Evolutionary conservation across 2,329 filamentous ascomycete genomes (phyloP), one percentile per base, ranked within the genome.

Genomic region (Colletotrichum sansevieriae): DNA sequence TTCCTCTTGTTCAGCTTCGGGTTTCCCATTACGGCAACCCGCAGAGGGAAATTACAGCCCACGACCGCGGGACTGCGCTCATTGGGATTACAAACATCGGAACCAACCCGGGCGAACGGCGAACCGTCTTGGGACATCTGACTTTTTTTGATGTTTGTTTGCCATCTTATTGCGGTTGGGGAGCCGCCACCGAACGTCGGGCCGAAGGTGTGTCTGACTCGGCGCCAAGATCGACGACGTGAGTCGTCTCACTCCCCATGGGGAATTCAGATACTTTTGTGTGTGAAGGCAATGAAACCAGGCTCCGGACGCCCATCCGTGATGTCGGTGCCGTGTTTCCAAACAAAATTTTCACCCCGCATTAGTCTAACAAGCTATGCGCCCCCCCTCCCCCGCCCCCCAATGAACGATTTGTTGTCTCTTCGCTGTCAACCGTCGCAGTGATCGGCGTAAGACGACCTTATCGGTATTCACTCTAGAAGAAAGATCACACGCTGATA

Each of bases 11-110:
- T 51, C 22, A 12, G 12, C n/a, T 25, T 41, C 64, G 64, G 64
- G 35, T 57, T 67, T 20, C 64, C 64, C 7, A n/a, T 56, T 63
- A 22, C 9, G 64, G 64, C 12, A 49, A 67, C 55, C 51, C 64
- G 51, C 43, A 13, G 1, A 4, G 29, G 59, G 59, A 20, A 65
- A 35, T 33, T 63, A 41, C 35, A 52, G 51, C 43, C 51, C 56
- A 20, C 18, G 22, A 6, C 18, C 52, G 25, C 39, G 25, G 22
- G 13, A n/a, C 9, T 7, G 20, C 18, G 49, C 39, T 20, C 33
- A 56, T 10, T 25, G 47, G 12, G 33, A 37, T 20, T 47, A 37
- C 44, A 18, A 29, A n/a, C 10, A 39, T 39, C 37, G 13, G 35
- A 37, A 37, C 35, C 35, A 12, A 12, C 33, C 41, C 25, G 33